Conservation (phyloP, 169 alveolate species). For the Eimeria acervulina region DNA sequence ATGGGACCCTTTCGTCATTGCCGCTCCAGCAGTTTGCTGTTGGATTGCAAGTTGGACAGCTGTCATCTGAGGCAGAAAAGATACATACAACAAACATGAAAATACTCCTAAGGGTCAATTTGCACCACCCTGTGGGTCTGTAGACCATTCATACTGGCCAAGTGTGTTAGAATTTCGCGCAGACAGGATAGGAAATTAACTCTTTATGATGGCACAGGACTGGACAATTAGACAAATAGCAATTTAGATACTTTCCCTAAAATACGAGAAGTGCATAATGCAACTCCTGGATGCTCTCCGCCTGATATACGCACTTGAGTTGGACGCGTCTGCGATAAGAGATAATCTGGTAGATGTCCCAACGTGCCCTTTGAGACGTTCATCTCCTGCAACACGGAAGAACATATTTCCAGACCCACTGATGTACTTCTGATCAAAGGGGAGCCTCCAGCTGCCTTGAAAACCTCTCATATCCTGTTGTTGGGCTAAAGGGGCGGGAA, state of each 20-base stretch:
- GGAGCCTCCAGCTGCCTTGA: neutral
- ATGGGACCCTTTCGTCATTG: neutral
- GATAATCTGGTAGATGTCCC: constrained; percentile 73
- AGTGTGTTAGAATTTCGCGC: neutral
- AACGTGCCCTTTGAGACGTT: constrained; percentile 58
- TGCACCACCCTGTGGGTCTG: neutral
- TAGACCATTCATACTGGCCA: neutral
- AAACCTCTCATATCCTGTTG: too few species aligned
- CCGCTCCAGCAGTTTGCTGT: constrained; percentile 34
- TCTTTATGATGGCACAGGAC: neutral
- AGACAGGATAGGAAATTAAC: neutral
- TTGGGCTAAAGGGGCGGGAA: too few species aligned
- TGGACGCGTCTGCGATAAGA: constrained; percentile 51
- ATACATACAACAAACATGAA: neutral
- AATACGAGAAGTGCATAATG: neutral
- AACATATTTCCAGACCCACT: neutral
- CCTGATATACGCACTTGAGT: constrained; percentile 45
- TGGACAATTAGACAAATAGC: neutral
- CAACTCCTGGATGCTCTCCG: neutral
- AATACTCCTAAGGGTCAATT: neutral
- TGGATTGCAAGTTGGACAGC: constrained; percentile 79
- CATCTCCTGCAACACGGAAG: neutral
- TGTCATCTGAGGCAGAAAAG: constrained; percentile 26
- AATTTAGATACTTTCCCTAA: neutral
- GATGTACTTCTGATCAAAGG: neutral